phyloP scores from a whole-genome alignment of 345 rosid genomes.

The Gossypium herbaceum region DNA sequence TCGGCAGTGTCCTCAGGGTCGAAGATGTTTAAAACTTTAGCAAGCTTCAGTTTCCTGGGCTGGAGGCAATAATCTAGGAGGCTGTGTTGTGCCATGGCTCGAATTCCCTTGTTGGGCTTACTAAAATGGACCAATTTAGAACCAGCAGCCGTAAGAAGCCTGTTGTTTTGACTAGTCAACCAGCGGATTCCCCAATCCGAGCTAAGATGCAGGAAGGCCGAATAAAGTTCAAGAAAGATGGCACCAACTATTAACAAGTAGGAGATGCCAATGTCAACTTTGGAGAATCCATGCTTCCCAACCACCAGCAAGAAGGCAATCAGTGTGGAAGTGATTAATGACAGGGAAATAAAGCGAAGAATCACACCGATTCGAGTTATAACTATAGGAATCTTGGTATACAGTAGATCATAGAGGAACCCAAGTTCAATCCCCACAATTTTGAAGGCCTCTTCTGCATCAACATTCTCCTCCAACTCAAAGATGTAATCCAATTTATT shows the following conservation, averaged over 20 bases:
- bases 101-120: slow-evolving; percentile 2
- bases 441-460: slow-evolving; percentile 10
- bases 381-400: slow-evolving; percentile 20
- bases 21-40: not conserved
- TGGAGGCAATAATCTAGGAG: slow-evolving; percentile 17
- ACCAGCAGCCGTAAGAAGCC: not conserved
- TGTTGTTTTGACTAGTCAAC: not conserved
- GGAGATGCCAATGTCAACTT: slow-evolving; percentile 15
- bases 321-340: not conserved
- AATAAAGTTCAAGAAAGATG: slow-evolving; percentile 22
- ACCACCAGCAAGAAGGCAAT: not conserved
- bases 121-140: not conserved
- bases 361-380: not conserved
- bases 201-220: slow-evolving; percentile 11
- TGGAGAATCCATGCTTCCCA: not conserved
- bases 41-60: not conserved
- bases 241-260: slow-evolving; percentile 23
- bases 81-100: slow-evolving; percentile 22
- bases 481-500: not conserved
- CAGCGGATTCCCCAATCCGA: slow-evolving; percentile 14
- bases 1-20: not conserved
- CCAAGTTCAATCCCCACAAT: slow-evolving; percentile 16
- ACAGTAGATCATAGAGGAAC: slow-evolving; percentile 16
- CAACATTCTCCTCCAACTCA: not conserved
- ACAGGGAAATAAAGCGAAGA: not conserved